A percentile compares a stretch with the other conserved stretches of the same genome.
Evolutionary conservation across 2,329 filamentous ascomycete species (phyloP).

Genomic region (Aspergillus candidus): DNA sequence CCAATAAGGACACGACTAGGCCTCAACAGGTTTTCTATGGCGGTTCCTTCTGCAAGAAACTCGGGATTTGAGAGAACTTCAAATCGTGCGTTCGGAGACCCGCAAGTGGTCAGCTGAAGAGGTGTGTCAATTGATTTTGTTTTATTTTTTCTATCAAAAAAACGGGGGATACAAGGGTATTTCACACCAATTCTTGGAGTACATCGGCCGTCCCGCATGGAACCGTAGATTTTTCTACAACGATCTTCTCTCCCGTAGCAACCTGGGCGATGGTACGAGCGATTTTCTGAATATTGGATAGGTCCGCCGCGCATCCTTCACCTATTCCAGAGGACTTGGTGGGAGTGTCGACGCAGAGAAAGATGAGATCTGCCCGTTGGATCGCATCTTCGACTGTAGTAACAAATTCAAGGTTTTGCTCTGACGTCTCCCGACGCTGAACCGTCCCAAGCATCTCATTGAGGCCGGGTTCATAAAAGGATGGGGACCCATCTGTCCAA

Average conservation of each 20-base stretch:
- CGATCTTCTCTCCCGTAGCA: constrained; percentile 61
- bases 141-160: constrained; percentile 2
- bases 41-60: constrained; percentile 71
- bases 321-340: constrained; percentile 66
- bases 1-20: constrained; percentile 72
- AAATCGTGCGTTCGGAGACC: constrained; percentile 52
- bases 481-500: too few species aligned
- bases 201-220: constrained; percentile 67
- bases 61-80: constrained; percentile 77
- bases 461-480: too few species aligned
- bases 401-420: constrained; percentile 66
- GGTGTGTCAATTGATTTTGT: constrained; percentile 10
- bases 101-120: constrained; percentile 37
- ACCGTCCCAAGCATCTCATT: too few species aligned
- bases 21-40: constrained; percentile 62
- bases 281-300: constrained; percentile 65
- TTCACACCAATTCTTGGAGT: constrained; percentile 59
- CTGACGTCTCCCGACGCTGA: too few species aligned
- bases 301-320: constrained; percentile 64
- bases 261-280: constrained; percentile 61
- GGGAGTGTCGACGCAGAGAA: constrained; percentile 73
- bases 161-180: too few species aligned
- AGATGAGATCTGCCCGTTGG: constrained; percentile 62
- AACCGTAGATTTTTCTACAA: constrained; percentile 78
- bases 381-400: constrained; percentile 59